A percentile compares a stretch with the other conserved stretches of the same genome.
Evolutionary conservation across 257 asterid genomes (phyloP).

Genomic region (Haberlea rhodopensis): DNA sequence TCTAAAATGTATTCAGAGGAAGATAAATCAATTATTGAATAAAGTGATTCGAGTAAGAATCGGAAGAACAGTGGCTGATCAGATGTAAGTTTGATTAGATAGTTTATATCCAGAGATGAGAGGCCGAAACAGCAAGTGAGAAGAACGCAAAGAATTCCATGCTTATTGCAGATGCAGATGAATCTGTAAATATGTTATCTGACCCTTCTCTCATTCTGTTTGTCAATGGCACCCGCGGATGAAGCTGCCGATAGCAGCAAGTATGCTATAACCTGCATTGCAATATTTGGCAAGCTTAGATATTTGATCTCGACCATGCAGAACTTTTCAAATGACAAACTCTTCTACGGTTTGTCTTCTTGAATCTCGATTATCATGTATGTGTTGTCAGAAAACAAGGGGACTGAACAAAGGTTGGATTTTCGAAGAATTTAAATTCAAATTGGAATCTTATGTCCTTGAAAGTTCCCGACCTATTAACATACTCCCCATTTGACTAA

Average conservation of each 20-base stretch:
- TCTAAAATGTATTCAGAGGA: conserved; percentile 14
- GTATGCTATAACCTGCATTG: conserved; percentile 69
- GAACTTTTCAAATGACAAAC: neutral
- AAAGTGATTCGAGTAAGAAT: conserved; percentile 19
- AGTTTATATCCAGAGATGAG: conserved; percentile 82
- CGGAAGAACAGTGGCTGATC: conserved; percentile 26
- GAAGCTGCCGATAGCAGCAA: conserved; percentile 84
- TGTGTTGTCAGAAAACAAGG: neutral
- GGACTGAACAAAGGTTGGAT: neutral
- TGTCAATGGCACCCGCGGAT: conserved; percentile 83
- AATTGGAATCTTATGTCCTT: neutral
- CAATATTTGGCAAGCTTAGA: neutral
- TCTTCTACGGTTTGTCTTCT: neutral
- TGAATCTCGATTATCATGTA: too few relatives aligned
- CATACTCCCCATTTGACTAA: neutral
- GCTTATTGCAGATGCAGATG: conserved; percentile 78
- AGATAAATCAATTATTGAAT: conserved; percentile 23
- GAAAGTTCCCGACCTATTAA: conserved; percentile 1
- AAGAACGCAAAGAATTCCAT: conserved; percentile 86
- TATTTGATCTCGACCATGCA: neutral
- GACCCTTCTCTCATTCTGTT: conserved; percentile 67
- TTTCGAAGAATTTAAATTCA: neutral
- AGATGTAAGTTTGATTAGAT: conserved; percentile 66
- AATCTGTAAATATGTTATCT: conserved; percentile 86
- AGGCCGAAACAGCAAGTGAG: conserved; percentile 63